Evolutionary conservation across 495 filamentous ascomycete species (phyloP), one percentile per base, ranked within the genome.

Genomic region (Ramalina peruviana): DNA sequence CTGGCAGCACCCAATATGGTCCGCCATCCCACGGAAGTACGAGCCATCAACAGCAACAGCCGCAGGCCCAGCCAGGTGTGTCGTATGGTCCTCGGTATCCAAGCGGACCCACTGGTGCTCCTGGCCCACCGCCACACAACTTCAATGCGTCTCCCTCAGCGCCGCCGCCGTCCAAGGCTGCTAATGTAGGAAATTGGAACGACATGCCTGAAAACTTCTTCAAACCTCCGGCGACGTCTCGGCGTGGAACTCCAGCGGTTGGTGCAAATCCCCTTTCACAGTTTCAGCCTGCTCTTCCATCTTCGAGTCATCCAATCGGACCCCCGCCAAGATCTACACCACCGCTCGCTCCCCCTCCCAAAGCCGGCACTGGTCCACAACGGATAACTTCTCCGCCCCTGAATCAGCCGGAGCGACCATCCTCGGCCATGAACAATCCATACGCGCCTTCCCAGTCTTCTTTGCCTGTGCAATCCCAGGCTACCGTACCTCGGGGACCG

Each of bases 141-240:
- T 66, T 69, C 37, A 70, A 71, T 50, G 67, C 78, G 30, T 83
- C 84, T 21, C 77, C 81, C 25, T 76, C 80, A 12, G 69, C 65
- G 17, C 70, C 73, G 47, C 82, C 85, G 12, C 87, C 88, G 46
- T 74, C 84, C 16, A 83, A 78, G 51, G 74, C 75, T 52, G 78
- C 76, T 51, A 80, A 83, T 51, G 76, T 79, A 39, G 76, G 78
- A 33, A 82, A 82, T 47, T 99, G 92, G 92, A 99, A 99, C 56
- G 92, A 99, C 65, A 80, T 90, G 49, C 92, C 92, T 1, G 79
- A 94, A 56, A 85, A 64, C 49, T 75, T 95, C 25, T 74, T 78
- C 26, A 93, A 89, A 61, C 70, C 82, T 38, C 77, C 82, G 23
- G 26, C 45, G n/a, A 69, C 74, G 11, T 74, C 81, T 11, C 76